Conservation (phyloP, 257 asterid genomes). For the Anisodus tanguticus region DNA sequence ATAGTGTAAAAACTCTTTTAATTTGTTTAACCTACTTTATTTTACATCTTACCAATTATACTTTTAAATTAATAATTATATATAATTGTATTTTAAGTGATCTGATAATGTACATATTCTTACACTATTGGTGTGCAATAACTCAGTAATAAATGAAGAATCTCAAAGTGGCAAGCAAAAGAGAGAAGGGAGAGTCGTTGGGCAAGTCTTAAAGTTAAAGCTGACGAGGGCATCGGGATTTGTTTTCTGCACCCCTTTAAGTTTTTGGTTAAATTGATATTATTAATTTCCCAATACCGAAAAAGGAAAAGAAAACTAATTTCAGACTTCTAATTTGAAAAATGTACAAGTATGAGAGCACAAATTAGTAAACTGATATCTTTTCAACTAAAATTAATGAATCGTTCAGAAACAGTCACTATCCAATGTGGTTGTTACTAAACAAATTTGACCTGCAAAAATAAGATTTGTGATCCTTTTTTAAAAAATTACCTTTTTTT, state of each 20-base stretch:
- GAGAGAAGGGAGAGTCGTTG: neutral
- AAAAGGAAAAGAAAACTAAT: neutral
- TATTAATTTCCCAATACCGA: neutral
- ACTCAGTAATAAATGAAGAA: neutral
- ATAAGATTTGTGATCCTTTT: neutral
- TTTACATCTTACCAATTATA: neutral
- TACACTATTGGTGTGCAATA: neutral
- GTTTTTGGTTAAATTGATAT: neutral
- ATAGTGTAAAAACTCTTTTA: neutral
- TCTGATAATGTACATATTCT: too few species aligned
- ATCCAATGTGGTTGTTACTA: neutral
- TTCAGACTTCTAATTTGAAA: neutral
- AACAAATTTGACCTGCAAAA: slow-evolving; percentile 4
- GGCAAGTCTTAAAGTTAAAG: slow-evolving; percentile 26
- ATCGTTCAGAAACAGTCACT: neutral
- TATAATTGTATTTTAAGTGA: too few species aligned
- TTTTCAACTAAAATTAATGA: neutral
- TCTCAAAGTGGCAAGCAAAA: slow-evolving; percentile 21
- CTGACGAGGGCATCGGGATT: neutral
- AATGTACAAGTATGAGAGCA: neutral
- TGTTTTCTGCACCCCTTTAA: neutral
- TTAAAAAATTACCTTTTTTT: neutral
- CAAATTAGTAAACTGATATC: neutral
- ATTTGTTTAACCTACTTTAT: neutral
- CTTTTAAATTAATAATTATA: neutral